Evolutionary conservation across 2,329 filamentous ascomycete species (phyloP).

Genomic region (Claviceps humidiphila): DNA sequence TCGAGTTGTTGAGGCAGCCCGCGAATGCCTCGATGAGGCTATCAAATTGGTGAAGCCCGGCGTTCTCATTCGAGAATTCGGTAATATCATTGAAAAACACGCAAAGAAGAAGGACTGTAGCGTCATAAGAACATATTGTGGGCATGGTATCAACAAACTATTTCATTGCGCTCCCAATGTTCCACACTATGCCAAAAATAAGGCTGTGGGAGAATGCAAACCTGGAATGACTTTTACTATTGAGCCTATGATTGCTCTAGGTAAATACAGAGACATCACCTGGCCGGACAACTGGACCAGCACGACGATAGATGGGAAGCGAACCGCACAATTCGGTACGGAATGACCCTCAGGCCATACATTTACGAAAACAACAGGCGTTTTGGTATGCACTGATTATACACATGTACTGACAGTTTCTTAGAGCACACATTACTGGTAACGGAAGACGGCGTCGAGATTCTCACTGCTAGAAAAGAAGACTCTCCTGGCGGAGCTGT

Average conservation of each 20-base stretch:
- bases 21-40: slow-evolving; percentile 80
- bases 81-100: slow-evolving; percentile 89
- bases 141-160: slow-evolving; percentile 83
- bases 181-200: slow-evolving; percentile 97
- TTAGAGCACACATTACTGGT: slow-evolving; percentile 71
- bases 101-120: slow-evolving; percentile 77
- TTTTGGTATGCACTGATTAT: background rate
- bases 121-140: slow-evolving; percentile 91
- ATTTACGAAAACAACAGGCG: background rate
- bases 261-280: slow-evolving; percentile 81
- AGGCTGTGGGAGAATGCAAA: slow-evolving; percentile 87
- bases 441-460: slow-evolving; percentile 69
- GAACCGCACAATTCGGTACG: slow-evolving; percentile 84
- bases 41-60: slow-evolving; percentile 91
- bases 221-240: slow-evolving; percentile 98
- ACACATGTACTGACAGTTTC: background rate
- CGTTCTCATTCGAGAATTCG: slow-evolving; percentile 82
- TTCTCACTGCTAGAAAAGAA: slow-evolving; percentile 59
- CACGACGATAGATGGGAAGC: slow-evolving; percentile 76
- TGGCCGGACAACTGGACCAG: slow-evolving; percentile 99
- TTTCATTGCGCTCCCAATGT: slow-evolving; percentile 94
- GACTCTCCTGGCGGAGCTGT: slow-evolving; percentile 66
- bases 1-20: slow-evolving; percentile 77
- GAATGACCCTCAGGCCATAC: slow-evolving; percentile 5
- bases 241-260: slow-evolving; percentile 93